These are phyloP conservation scores for Neurospora sp. DNA, from an alignment of 495 filamentous ascomycete species.

Conservation along the genomic window DNA sequence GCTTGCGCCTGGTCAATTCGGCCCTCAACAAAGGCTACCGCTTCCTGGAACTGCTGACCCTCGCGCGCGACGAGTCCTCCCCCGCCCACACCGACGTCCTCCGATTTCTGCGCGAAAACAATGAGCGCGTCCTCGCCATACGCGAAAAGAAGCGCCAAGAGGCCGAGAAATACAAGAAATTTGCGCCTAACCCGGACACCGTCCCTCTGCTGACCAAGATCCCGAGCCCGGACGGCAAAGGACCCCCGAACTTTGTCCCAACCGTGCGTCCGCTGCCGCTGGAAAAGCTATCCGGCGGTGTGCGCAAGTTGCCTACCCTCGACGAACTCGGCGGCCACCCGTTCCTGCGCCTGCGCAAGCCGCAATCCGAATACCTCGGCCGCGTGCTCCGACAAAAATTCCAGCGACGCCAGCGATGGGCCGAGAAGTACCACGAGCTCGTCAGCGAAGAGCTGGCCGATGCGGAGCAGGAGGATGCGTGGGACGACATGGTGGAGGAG, in stretches of 20 bases:
- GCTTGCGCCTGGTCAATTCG: slow-evolving; percentile 42
- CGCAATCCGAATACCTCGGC: slow-evolving; percentile 50
- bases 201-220: slow-evolving; percentile 25
- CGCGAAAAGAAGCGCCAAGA: slow-evolving; percentile 6
- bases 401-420: slow-evolving; percentile 26
- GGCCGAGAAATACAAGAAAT: neutral
- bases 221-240: slow-evolving; percentile 14
- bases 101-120: slow-evolving; percentile 25
- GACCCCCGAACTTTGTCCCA: slow-evolving; percentile 32
- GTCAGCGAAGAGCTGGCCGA: slow-evolving; percentile 2
- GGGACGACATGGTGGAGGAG: slow-evolving; percentile 14
- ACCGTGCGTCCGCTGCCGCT: slow-evolving; percentile 35
- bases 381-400: slow-evolving; percentile 46
- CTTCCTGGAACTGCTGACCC: slow-evolving; percentile 17
- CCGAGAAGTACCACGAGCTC: slow-evolving; percentile 20
- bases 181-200: slow-evolving; percentile 10
- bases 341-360: slow-evolving; percentile 61
- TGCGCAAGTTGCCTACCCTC: slow-evolving; percentile 50
- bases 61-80: slow-evolving; percentile 4
- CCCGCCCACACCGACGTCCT: slow-evolving; percentile 20
- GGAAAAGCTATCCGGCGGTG: slow-evolving; percentile 34
- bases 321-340: slow-evolving; percentile 49
- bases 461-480: slow-evolving; percentile 1
- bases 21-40: slow-evolving; percentile 56
- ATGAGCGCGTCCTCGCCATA: slow-evolving; percentile 13